Base-by-base conservation (phyloP, 2,329 filamentous ascomycete genomes). In the Sporothrix pseudoabietina region DNA sequence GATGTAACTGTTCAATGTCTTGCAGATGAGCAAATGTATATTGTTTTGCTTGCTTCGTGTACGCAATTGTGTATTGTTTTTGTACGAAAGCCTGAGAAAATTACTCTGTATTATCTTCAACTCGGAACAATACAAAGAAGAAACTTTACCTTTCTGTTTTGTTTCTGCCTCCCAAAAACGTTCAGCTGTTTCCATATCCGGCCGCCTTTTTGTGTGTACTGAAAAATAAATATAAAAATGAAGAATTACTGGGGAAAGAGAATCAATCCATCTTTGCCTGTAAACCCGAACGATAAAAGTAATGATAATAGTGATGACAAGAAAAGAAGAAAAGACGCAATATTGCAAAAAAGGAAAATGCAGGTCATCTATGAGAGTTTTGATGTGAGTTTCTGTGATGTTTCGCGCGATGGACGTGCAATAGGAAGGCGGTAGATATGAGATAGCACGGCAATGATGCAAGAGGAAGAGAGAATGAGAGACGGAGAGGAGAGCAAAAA, bases 191-290 rank as follows among this genome's bases (percentile, higher is more conserved):
- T 41, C 26, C 59, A 41, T 47, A 19, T 26, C 61, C 10, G 59
- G 61, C 61, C 61, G 61, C 61, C 61, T 47, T 66, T 66, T 66
- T 66, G n/a, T 61, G 59, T 63, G 39, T 26, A 66, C n/a, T 44
- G 22, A 66, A 44, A 16, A 66, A 66, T 35, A 22, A 26, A 26
- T 26, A 26, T 26, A 26, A 26, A 26, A 26, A 35, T 35, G 35
- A 35, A 35, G 8, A 49, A 26, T 26, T 49, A 49, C 44, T 16
- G 3, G 9, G 26, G 14, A 49, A 16, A 49, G 12, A 66, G 47
- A 47, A 19, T 30, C 39, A 47, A 19, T 30, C 39, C 39, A 19
- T 8, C 61, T n/a, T n/a, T 66, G 39, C 61, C 39, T 19, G 61
- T 41, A 47, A 47, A 30, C 39, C 61, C 61, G 7, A 4, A 44